Evolutionary conservation across 208 protist genomes (phyloP).

Genomic region (Vickermania ingenoplastis): DNA sequence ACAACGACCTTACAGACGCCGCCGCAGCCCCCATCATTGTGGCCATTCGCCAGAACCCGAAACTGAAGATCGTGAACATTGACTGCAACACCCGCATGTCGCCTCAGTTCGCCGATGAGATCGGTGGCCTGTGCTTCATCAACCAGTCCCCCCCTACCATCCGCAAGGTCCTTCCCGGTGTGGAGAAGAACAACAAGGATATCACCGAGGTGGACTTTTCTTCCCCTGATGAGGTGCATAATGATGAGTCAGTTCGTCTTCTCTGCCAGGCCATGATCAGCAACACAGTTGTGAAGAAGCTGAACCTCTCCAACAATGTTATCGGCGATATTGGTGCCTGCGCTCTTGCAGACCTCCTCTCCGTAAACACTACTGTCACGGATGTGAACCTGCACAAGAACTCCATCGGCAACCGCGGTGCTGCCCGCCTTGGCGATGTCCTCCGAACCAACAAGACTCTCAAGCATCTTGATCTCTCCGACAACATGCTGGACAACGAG

Average conservation of each 20-base stretch:
- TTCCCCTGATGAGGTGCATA: slow-evolving; percentile 25
- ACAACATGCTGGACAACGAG: slow-evolving; percentile 52
- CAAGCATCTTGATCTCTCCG: slow-evolving; percentile 43
- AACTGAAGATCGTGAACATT: slow-evolving; percentile 57
- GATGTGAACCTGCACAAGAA: slow-evolving; percentile 54
- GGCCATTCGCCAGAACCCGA: slow-evolving; percentile 49
- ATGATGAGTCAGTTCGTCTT: slow-evolving; percentile 59
- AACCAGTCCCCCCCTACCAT: slow-evolving; percentile 66
- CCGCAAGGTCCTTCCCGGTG: slow-evolving; percentile 32
- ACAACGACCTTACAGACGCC: slow-evolving; percentile 65
- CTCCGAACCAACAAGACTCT: slow-evolving; percentile 60
- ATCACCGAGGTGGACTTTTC: slow-evolving; percentile 61
- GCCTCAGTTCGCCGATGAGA: slow-evolving; percentile 34
- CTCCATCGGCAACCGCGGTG: slow-evolving; percentile 68
- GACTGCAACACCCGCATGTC: slow-evolving; percentile 62
- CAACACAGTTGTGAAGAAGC: slow-evolving; percentile 41
- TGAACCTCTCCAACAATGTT: slow-evolving; percentile 77
- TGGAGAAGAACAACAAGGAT: slow-evolving; percentile 43
- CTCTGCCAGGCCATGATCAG: slow-evolving; percentile 49
- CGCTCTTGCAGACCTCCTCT: slow-evolving; percentile 59
- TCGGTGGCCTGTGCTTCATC: slow-evolving; percentile 53
- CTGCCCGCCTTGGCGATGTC: slow-evolving; percentile 46
- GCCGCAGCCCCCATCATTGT: slow-evolving; percentile 39
- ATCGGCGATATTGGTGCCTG: slow-evolving; percentile 63
- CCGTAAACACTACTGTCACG: slow-evolving; percentile 38